Percentiles rank a stretch among this genome's conserved stretches.
phyloP scores from a whole-genome alignment of 2,329 filamentous ascomycete species.

The Trichoderma koningiopsis region DNA sequence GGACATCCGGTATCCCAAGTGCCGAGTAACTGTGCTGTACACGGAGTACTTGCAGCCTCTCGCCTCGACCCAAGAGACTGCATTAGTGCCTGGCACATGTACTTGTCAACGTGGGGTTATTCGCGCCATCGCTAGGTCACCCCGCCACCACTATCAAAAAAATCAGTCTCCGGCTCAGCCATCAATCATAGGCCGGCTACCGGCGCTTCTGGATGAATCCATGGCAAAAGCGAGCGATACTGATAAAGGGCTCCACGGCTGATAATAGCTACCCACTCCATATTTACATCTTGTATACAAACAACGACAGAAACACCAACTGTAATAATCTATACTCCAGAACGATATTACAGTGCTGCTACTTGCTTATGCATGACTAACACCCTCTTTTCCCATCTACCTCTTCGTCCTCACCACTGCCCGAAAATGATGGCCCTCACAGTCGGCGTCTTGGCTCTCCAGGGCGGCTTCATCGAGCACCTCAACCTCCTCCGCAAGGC shows the following conservation, averaged over 20 bases:
- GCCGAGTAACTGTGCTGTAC: not conserved
- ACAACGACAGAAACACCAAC: not conserved
- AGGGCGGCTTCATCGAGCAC: conserved; percentile 93
- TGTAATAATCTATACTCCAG: not conserved
- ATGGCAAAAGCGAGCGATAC: not conserved
- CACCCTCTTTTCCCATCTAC: conserved; percentile 18
- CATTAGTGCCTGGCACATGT: not conserved
- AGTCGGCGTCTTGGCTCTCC: conserved; percentile 71
- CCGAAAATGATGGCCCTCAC: conserved; percentile 42
- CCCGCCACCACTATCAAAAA: conserved; percentile 13
- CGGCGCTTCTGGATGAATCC: conserved; percentile 17
- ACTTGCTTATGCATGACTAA: not conserved
- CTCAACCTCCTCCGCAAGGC: conserved; percentile 73
- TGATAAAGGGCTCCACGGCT: not conserved
- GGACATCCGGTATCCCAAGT: not conserved
- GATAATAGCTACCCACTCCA: not conserved
- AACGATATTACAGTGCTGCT: not conserved
- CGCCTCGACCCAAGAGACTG: not conserved
- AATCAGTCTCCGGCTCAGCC: not conserved
- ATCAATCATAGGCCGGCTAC: not conserved
- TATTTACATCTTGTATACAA: not conserved
- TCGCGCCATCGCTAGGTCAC: conserved; percentile 1
- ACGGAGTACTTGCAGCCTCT: not conserved
- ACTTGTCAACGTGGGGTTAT: not conserved
- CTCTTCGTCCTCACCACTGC: conserved; percentile 13